Conservation (phyloP, 108 stramenopile species). For the Nannochloropsis oceanica region DNA sequence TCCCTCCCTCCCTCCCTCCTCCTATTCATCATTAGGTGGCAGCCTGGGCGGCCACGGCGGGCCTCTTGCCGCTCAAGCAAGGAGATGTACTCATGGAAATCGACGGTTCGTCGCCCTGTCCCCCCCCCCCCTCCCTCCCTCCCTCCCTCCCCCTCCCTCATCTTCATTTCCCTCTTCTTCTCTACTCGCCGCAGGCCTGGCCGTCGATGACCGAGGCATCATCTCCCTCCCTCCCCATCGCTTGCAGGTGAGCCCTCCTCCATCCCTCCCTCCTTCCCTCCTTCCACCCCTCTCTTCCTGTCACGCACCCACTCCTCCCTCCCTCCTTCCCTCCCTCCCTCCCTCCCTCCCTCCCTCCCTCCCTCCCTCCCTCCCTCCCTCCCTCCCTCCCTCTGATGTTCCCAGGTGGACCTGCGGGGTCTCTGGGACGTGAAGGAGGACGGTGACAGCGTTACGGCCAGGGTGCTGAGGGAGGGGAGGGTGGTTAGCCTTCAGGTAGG, state of each 20-base stretch:
- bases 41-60: background rate
- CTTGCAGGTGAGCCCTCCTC: background rate
- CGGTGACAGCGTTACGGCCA: background rate
- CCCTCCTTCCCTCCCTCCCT: background rate
- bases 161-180: background rate
- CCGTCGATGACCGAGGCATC: background rate
- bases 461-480: background rate
- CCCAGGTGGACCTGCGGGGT: background rate
- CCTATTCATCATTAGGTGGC: too few relatives aligned
- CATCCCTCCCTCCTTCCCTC: background rate
- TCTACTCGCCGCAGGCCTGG: background rate
- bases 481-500: background rate
- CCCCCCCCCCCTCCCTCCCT: background rate
- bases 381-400: background rate
- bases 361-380: background rate
- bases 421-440: background rate
- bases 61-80: background rate
- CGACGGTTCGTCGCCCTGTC: background rate
- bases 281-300: too few relatives aligned
- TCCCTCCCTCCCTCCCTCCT: too few relatives aligned
- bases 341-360: background rate
- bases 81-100: background rate
- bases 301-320: too few relatives aligned
- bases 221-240: background rate
- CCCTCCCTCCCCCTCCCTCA: background rate